A percentile compares a stretch with the other conserved stretches of the same genome.
phyloP scores from a whole-genome alignment of 2,329 filamentous ascomycete genomes.

The Apiospora rasikravindrae region DNA sequence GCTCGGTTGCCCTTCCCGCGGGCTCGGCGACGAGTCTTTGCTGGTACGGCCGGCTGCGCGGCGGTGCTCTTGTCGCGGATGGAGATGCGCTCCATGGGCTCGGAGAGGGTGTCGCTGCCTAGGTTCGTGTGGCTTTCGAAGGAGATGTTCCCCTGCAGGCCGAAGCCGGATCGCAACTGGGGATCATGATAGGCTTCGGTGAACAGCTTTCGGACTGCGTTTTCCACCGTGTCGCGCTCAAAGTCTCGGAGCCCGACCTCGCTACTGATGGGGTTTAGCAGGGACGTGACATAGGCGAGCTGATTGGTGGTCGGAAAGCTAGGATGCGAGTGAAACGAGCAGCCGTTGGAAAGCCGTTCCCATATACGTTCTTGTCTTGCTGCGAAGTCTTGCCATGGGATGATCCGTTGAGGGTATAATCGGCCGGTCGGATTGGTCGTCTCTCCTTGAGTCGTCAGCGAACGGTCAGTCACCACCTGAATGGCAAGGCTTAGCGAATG shows the following conservation, averaged over 20 bases:
- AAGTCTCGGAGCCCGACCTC: conserved; percentile 42
- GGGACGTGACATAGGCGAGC: conserved; percentile 39
- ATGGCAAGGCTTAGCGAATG: conserved; percentile 39
- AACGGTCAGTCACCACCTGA: conserved; percentile 37
- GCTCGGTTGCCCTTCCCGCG: conserved; percentile 36
- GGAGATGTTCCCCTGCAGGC: conserved; percentile 39
- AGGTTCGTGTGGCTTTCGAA: conserved; percentile 46
- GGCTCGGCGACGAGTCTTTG: conserved; percentile 25
- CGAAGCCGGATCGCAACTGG: conserved; percentile 36
- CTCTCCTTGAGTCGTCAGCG: conserved; percentile 40
- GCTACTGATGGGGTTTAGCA: conserved; percentile 40
- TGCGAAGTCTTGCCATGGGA: conserved; percentile 42
- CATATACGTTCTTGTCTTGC: conserved; percentile 39
- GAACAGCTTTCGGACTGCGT: conserved; percentile 41
- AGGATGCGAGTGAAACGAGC: conserved; percentile 34
- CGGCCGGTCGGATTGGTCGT: conserved; percentile 40
- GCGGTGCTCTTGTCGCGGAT: not conserved
- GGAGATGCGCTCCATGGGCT: not conserved
- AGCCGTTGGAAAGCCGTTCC: conserved; percentile 32
- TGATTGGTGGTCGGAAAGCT: conserved; percentile 41
- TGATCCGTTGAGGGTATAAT: conserved; percentile 42
- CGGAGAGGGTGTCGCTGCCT: conserved; percentile 20
- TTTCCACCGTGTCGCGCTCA: conserved; percentile 43
- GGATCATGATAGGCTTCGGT: conserved; percentile 34
- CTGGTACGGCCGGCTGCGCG: conserved; percentile 21